Conservation (phyloP, 2,329 filamentous ascomycete species). For the Scytalidium lignicola region DNA sequence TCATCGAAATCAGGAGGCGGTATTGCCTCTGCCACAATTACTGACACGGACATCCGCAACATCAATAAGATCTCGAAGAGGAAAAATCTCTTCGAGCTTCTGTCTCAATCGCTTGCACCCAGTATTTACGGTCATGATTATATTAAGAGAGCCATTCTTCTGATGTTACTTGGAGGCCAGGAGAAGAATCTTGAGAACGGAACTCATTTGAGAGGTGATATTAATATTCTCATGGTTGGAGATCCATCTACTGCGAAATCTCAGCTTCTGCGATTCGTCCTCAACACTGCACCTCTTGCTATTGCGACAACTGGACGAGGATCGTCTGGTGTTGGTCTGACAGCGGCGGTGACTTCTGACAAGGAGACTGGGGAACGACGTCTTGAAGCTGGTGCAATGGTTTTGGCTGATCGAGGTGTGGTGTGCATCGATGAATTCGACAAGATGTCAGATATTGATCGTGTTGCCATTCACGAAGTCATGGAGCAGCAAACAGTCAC, state of each 20-base stretch:
- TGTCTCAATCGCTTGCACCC: slow-evolving; percentile 90
- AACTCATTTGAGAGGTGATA: slow-evolving; percentile 95
- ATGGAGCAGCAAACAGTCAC: slow-evolving; percentile 99
- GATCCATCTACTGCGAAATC: slow-evolving; percentile 98
- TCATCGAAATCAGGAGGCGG: slow-evolving; percentile 96
- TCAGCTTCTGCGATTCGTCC: slow-evolving; percentile 91
- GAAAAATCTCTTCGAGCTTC: slow-evolving; percentile 83
- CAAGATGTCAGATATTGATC: slow-evolving; percentile 98
- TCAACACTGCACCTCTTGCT: slow-evolving; percentile 92
- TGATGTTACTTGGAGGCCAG: slow-evolving; percentile 92
- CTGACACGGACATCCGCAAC: slow-evolving; percentile 94
- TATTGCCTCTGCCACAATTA: slow-evolving; percentile 85
- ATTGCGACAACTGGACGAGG: slow-evolving; percentile 96
- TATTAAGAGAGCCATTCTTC: slow-evolving; percentile 94
- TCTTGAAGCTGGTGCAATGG: slow-evolving; percentile 97
- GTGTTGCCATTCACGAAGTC: slow-evolving; percentile 98
- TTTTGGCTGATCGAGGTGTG: slow-evolving; percentile 91
- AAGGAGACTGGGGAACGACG: slow-evolving; percentile 96
- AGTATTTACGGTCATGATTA: slow-evolving; percentile 97
- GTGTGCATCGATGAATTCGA: slow-evolving; percentile 99
- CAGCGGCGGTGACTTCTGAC: slow-evolving; percentile 90
- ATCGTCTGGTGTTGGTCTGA: slow-evolving; percentile 95
- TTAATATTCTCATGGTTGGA: slow-evolving; percentile 98
- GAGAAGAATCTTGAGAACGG: slow-evolving; percentile 99
- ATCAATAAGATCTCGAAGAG: slow-evolving; percentile 98